Percentiles rank a stretch among this genome's conserved stretches.
phyloP scores from a whole-genome alignment of 139 green algal genomes.

The Volvox africanus region DNA sequence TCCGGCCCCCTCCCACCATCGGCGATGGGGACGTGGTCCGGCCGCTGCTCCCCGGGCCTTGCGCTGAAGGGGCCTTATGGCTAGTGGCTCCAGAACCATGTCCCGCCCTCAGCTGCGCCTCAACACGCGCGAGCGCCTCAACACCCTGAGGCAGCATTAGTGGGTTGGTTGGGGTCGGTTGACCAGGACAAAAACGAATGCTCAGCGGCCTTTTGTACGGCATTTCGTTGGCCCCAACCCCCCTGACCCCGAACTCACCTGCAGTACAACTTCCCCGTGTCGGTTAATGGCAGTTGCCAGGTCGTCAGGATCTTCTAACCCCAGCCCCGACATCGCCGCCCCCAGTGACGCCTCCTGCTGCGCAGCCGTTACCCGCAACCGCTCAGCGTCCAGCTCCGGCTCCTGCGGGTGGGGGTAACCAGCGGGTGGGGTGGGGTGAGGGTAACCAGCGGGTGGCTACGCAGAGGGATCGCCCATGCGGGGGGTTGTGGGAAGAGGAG shows the following conservation, averaged over 20 bases:
- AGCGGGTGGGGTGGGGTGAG: background rate
- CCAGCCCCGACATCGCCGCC: background rate
- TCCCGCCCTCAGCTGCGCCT: conserved; percentile 8
- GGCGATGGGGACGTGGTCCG: background rate
- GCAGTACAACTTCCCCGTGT: conserved; percentile 37
- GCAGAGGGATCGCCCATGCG: too few species aligned
- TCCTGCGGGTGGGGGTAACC: conserved; percentile 25
- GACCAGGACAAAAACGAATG: too few species aligned
- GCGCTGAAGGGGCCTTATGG: background rate
- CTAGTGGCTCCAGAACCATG: background rate
- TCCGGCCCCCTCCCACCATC: too few species aligned
- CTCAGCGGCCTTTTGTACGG: too few species aligned
- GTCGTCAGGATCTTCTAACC: conserved; percentile 21
- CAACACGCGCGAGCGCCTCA: conserved; percentile 16
- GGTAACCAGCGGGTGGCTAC: background rate
- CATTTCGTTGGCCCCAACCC: background rate
- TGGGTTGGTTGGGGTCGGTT: background rate
- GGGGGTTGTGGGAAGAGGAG: background rate
- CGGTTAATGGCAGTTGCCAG: conserved; percentile 29
- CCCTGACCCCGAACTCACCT: background rate
- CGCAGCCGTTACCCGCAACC: background rate
- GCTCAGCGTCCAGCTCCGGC: conserved; percentile 24
- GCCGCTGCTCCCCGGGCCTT: background rate
- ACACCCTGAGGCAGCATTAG: conserved; percentile 9
- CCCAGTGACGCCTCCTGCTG: background rate